phyloP scores from a whole-genome alignment of 2,329 filamentous ascomycete species.

The Hypoxylon sp. region DNA sequence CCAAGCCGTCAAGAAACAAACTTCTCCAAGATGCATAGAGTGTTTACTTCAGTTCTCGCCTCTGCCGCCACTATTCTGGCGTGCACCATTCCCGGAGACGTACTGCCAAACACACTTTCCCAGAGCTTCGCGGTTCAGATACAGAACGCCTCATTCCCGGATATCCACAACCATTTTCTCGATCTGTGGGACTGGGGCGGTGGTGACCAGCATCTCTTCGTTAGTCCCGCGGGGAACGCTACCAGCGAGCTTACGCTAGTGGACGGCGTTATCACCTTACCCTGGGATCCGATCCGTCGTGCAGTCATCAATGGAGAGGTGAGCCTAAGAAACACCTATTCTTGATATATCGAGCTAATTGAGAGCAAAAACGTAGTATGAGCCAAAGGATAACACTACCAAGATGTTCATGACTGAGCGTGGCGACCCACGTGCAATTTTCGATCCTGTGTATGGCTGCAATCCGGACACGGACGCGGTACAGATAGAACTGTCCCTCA shows the following conservation, averaged over 20 bases:
- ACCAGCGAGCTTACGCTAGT: constrained; percentile 58
- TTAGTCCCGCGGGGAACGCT: constrained; percentile 56
- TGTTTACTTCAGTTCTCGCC: constrained; percentile 27
- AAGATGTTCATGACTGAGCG: constrained; percentile 65
- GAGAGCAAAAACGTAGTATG: constrained; percentile 53
- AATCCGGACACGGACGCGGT: constrained; percentile 59
- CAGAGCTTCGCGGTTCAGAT: constrained; percentile 55
- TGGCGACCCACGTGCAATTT: constrained; percentile 59
- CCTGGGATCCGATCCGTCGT: constrained; percentile 50
- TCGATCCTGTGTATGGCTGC: constrained; percentile 59
- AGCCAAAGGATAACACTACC: constrained; percentile 61
- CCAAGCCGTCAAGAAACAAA: neutral
- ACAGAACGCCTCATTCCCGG: constrained; percentile 57
- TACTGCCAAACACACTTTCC: constrained; percentile 55
- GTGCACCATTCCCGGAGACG: constrained; percentile 52
- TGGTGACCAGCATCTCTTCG: constrained; percentile 59
- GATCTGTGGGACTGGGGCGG: constrained; percentile 58
- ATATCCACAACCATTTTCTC: constrained; percentile 57
- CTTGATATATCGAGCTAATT: neutral
- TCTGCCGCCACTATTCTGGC: constrained; percentile 44
- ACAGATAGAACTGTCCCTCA: constrained; percentile 58
- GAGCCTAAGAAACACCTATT: constrained; percentile 22
- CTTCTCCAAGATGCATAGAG: constrained; percentile 14
- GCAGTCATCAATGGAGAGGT: constrained; percentile 64
- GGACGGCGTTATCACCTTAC: constrained; percentile 57